Conservation (phyloP, 768 basidiomycete genomes). For the Termitomyces titanicus region DNA sequence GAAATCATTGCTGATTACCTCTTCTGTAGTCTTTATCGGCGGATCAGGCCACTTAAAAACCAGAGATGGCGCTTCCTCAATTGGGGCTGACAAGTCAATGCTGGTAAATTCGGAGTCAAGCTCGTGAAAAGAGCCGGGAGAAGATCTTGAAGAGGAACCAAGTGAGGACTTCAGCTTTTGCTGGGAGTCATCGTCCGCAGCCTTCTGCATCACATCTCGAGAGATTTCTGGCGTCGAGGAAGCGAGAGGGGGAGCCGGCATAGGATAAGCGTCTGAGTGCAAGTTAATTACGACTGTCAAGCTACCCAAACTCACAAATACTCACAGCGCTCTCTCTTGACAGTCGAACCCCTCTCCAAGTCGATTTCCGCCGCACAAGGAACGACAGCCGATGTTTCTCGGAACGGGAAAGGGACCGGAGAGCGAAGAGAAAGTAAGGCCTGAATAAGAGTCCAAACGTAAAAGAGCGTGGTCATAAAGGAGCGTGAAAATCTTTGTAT, state of each 20-base stretch:
- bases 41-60: not conserved
- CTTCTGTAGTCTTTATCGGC: not conserved
- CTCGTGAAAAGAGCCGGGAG: not conserved
- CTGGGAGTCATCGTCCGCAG: not conserved
- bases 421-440: constrained; percentile 15
- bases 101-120: not conserved
- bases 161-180: not conserved
- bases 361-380: constrained; percentile 7
- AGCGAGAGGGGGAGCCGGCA: not conserved
- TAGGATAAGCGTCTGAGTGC: not conserved
- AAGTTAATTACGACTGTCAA: not conserved
- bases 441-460: constrained; percentile 17
- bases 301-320: no score
- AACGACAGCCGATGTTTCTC: constrained; percentile 12
- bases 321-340: not conserved
- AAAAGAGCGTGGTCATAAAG: constrained; percentile 17
- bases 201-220: not conserved
- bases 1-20: not conserved
- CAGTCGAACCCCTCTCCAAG: constrained; percentile 9
- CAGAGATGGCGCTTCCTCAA: not conserved
- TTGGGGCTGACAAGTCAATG: constrained; percentile 8
- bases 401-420: constrained; percentile 7
- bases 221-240: not conserved
- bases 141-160: not conserved
- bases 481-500: constrained; percentile 12